These are phyloP conservation scores for Clathrospora elynae DNA, from an alignment of 2,329 filamentous ascomycete species.

Conservation along the genomic window DNA sequence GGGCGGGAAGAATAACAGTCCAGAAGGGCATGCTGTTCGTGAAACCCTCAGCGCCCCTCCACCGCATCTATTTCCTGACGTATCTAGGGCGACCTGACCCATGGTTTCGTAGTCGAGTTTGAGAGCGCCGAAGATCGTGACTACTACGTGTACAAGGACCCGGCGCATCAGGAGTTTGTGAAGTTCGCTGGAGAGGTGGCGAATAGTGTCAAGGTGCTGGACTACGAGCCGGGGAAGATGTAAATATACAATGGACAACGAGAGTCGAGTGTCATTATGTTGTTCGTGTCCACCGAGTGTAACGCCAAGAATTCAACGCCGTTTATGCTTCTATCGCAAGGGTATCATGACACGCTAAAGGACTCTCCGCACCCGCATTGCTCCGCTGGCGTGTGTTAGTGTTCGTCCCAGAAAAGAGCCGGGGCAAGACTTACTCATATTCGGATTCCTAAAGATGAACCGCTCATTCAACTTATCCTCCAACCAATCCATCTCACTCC, in stretches of 20 bases:
- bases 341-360: conserved; percentile 65
- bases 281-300: background rate
- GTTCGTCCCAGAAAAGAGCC: background rate
- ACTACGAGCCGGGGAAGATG: conserved; percentile 63
- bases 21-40: conserved; percentile 64
- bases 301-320: conserved; percentile 16
- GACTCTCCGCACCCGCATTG: conserved; percentile 96
- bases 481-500: conserved; percentile 98
- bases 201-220: conserved; percentile 62
- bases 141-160: conserved; percentile 71
- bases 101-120: conserved; percentile 73
- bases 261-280: background rate
- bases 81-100: conserved; percentile 63
- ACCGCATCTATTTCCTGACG: background rate
- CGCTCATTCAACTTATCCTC: conserved; percentile 91
- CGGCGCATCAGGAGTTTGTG: conserved; percentile 66
- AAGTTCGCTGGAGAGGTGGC: conserved; percentile 56
- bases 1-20: conserved; percentile 67
- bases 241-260: conserved; percentile 25
- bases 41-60: background rate
- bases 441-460: conserved; percentile 96
- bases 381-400: conserved; percentile 69
- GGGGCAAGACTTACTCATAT: conserved; percentile 80
- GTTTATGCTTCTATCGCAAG: conserved; percentile 35
- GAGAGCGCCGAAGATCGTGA: conserved; percentile 65